Conservation (phyloP, 495 filamentous ascomycete genomes). For the Penicillium fimorum region DNA sequence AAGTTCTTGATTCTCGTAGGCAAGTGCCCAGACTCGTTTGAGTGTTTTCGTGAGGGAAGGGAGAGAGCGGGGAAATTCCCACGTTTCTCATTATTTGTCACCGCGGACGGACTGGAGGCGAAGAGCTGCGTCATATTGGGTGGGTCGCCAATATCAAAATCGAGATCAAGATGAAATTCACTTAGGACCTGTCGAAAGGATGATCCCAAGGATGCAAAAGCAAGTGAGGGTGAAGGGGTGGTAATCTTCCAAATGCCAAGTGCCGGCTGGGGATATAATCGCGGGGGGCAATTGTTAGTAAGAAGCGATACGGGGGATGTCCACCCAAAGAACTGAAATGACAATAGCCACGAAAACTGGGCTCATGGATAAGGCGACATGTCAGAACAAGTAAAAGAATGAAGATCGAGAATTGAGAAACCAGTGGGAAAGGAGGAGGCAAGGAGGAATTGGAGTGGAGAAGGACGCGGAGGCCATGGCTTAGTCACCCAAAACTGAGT, state of each 20-base stretch:
- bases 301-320: constrained; percentile 17
- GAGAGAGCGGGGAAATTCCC: constrained; percentile 47
- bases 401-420: constrained; percentile 19
- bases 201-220: constrained; percentile 7
- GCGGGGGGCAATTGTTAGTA: constrained; percentile 15
- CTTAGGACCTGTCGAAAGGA: constrained; percentile 6
- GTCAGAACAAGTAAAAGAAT: constrained; percentile 10
- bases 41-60: constrained; percentile 50
- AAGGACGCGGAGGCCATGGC: constrained; percentile 20
- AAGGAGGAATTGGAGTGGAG: constrained; percentile 28
- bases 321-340: constrained; percentile 27
- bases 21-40: constrained; percentile 60
- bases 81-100: constrained; percentile 46
- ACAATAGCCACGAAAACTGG: constrained; percentile 12
- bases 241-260: constrained; percentile 14
- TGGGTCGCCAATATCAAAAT: not conserved
- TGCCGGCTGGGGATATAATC: constrained; percentile 20
- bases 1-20: constrained; percentile 93
- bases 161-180: not conserved
- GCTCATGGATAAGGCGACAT: constrained; percentile 26
- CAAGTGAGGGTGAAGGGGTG: constrained; percentile 11
- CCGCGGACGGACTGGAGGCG: constrained; percentile 41
- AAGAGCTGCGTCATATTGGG: constrained; percentile 49
- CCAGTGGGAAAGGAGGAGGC: constrained; percentile 9
- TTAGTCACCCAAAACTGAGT: constrained; percentile 24